Percentiles rank a stretch among this genome's conserved stretches.
phyloP scores from a whole-genome alignment of 495 filamentous ascomycete species.

The Aspergillus carlsbadensis region DNA sequence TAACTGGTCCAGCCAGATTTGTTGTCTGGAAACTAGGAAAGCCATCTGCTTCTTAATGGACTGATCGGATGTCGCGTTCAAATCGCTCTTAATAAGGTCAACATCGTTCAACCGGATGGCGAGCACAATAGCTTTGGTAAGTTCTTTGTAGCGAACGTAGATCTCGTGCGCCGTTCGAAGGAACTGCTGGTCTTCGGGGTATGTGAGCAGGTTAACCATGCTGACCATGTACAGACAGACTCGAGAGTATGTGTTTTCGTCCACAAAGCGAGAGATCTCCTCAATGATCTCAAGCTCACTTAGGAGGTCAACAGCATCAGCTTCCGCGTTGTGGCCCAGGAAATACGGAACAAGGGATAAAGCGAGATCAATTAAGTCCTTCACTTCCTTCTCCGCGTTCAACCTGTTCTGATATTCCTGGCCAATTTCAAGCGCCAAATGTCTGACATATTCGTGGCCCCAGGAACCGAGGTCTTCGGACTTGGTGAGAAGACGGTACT shows the following conservation, averaged over 20 bases:
- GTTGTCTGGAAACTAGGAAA: constrained; percentile 87
- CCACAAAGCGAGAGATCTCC: constrained; percentile 81
- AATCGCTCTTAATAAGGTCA: constrained; percentile 74
- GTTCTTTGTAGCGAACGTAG: constrained; percentile 87
- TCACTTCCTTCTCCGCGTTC: constrained; percentile 58
- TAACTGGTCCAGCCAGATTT: constrained; percentile 72
- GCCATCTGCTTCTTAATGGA: constrained; percentile 91
- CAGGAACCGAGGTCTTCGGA: constrained; percentile 92
- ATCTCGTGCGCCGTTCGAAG: constrained; percentile 86
- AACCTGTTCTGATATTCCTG: constrained; percentile 84
- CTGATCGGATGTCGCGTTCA: constrained; percentile 74
- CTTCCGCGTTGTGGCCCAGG: constrained; percentile 95
- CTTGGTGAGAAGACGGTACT: constrained; percentile 87
- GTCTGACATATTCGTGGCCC: constrained; percentile 98
- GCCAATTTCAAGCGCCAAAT: constrained; percentile 93
- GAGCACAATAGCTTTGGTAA: constrained; percentile 88
- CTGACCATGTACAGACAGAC: constrained; percentile 98
- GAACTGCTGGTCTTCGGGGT: constrained; percentile 94
- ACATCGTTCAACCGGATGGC: constrained; percentile 90
- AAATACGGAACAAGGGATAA: constrained; percentile 88
- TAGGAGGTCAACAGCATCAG: constrained; percentile 94
- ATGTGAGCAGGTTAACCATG: constrained; percentile 97
- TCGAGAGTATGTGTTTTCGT: constrained; percentile 88
- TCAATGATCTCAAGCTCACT: constrained; percentile 97
- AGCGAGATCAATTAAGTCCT: constrained; percentile 81